A percentile compares a stretch with the other conserved stretches of the same genome.
phyloP scores from a whole-genome alignment of 2,329 filamentous ascomycete species.

The Nemania abortiva region DNA sequence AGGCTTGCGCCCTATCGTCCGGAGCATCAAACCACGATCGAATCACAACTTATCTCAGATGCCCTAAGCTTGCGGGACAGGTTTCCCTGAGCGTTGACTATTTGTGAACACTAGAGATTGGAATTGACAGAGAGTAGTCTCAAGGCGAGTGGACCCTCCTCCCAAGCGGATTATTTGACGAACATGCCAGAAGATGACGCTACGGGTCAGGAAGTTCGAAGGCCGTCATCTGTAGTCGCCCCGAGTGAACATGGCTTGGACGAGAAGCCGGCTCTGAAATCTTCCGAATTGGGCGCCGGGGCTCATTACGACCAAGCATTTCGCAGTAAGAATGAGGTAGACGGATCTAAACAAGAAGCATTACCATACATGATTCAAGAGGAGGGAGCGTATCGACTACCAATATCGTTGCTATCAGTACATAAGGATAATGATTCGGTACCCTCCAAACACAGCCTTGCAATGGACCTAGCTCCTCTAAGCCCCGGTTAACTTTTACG shows the following conservation, averaged over 20 bases:
- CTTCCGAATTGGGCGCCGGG: neutral
- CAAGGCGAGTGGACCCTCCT: neutral
- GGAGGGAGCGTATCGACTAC: slow-evolving; percentile 22
- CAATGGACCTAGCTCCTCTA: slow-evolving; percentile 17
- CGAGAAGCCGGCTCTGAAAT: neutral
- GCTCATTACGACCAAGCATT: neutral
- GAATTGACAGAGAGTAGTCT: neutral
- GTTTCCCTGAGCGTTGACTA: slow-evolving; percentile 19
- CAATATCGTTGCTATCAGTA: neutral
- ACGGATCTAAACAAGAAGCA: neutral
- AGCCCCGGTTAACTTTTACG: slow-evolving; percentile 16
- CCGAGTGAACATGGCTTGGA: neutral
- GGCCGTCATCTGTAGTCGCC: neutral
- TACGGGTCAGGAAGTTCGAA: neutral
- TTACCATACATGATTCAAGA: slow-evolving; percentile 21
- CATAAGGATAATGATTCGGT: neutral
- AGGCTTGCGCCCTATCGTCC: slow-evolving; percentile 1
- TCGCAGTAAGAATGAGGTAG: neutral
- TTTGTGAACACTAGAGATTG: neutral
- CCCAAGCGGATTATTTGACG: neutral
- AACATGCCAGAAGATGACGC: neutral
- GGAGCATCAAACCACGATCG: slow-evolving; percentile 6
- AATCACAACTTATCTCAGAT: slow-evolving; percentile 8
- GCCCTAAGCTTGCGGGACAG: slow-evolving; percentile 12
- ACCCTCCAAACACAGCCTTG: neutral